These are phyloP conservation scores for Botrytis tulipae DNA, from an alignment of 2,329 filamentous ascomycete genomes.

Conservation along the genomic window DNA sequence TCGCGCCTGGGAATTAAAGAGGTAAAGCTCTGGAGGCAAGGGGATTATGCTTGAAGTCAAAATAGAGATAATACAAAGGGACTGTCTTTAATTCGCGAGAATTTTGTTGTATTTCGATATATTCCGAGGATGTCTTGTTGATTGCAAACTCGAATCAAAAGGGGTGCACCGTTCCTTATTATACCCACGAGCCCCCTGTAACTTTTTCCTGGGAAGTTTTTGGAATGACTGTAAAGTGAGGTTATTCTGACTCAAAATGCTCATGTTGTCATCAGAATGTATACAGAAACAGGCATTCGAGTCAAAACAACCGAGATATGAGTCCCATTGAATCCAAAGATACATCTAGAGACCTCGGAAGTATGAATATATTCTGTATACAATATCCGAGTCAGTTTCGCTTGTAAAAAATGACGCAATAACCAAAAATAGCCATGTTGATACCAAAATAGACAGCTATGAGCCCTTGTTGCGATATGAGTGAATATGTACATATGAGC, in stretches of 20 bases:
- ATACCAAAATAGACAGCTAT: not conserved
- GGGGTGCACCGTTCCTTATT: not conserved
- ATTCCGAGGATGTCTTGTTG: not conserved
- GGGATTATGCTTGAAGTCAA: no score
- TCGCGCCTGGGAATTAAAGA: no score
- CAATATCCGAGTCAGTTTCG: not conserved
- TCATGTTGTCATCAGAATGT: not conserved
- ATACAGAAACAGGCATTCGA: not conserved
- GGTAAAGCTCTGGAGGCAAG: no score
- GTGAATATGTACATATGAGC: no score
- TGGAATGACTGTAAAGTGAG: not conserved
- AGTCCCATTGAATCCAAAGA: not conserved
- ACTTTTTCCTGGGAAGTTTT: fast-evolving
- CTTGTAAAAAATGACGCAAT: not conserved
- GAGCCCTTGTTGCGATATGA: no score
- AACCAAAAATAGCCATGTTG: not conserved
- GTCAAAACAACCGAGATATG: not conserved
- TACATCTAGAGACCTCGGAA: not conserved
- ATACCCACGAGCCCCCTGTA: not conserved
- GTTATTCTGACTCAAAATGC: not conserved
- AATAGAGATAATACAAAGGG: no score
- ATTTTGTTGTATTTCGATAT: not conserved
- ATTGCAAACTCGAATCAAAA: not conserved
- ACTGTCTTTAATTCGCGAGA: no score
- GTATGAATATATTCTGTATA: not conserved